Conservation (phyloP, 768 basidiomycete species). For the Rhodotorula babjevae region DNA sequence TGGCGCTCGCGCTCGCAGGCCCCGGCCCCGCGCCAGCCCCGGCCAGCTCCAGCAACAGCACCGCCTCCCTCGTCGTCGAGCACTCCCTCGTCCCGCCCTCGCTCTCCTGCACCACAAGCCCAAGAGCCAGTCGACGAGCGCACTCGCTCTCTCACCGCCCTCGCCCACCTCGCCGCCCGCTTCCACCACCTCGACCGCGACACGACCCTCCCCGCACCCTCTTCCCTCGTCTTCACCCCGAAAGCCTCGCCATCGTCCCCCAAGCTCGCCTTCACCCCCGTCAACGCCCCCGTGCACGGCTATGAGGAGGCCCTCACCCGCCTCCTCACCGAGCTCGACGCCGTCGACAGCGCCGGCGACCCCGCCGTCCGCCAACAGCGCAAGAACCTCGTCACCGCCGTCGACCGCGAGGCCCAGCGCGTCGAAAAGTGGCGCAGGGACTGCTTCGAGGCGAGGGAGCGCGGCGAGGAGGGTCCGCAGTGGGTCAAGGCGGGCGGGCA, state of each 20-base stretch:
- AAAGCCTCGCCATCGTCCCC: neutral
- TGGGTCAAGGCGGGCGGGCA: constrained; percentile 43
- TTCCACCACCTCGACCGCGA: neutral
- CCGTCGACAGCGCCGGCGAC: constrained; percentile 62
- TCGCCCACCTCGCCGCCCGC: neutral
- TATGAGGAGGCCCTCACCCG: constrained; percentile 63
- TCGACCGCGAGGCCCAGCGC: constrained; percentile 60
- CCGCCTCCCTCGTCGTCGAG: neutral
- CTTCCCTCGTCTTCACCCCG: constrained; percentile 1
- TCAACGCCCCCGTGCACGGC: constrained; percentile 59
- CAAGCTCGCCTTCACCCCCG: constrained; percentile 60
- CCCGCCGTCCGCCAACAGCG: constrained; percentile 55
- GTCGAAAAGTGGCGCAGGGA: constrained; percentile 43
- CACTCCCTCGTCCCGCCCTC: neutral
- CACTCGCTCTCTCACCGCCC: constrained; percentile 43
- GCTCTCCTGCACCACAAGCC: constrained; percentile 28
- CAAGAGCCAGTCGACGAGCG: constrained; percentile 46
- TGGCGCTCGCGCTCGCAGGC: neutral
- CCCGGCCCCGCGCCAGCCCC: neutral
- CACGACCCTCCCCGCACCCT: neutral
- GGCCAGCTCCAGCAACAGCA: neutral
- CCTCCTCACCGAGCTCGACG: constrained; percentile 64
- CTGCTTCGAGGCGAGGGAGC: constrained; percentile 41
- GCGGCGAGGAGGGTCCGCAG: constrained; percentile 18
- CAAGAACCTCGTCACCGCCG: constrained; percentile 55